These are phyloP conservation scores for Starmerella potacharoeniae DNA, from an alignment of 805 yeast genomes.

Conservation along the genomic window DNA sequence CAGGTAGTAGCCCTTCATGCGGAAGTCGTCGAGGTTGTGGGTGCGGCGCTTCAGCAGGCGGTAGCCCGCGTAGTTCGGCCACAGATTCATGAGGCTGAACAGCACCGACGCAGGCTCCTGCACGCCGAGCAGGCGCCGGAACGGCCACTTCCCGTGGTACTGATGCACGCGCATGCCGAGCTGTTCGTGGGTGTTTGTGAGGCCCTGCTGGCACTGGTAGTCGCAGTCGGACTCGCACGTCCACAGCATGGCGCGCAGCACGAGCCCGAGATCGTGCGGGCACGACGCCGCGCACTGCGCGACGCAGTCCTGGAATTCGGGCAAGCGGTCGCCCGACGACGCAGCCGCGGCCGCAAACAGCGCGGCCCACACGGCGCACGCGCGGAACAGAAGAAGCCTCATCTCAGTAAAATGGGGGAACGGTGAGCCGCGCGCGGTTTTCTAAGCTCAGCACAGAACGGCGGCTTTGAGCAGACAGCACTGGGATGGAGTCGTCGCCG, in stretches of 20 bases:
- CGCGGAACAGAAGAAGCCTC: background rate
- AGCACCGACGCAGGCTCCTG: constrained; percentile 77
- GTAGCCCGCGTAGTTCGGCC: constrained; percentile 46
- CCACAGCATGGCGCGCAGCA: constrained; percentile 49
- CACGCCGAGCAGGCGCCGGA: constrained; percentile 57
- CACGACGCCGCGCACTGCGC: constrained; percentile 31
- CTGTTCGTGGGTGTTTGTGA: constrained; percentile 45
- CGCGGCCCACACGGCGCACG: background rate
- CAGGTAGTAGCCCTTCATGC: constrained; percentile 30
- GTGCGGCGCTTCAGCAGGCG: constrained; percentile 29
- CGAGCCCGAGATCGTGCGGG: constrained; percentile 28
- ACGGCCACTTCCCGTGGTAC: constrained; percentile 98
- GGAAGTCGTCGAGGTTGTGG: constrained; percentile 22
- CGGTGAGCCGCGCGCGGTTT: too few relatives aligned
- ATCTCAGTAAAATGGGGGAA: too few relatives aligned
- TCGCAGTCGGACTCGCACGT: constrained; percentile 74
- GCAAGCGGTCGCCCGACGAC: constrained; percentile 43
- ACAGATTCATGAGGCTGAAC: constrained; percentile 61
- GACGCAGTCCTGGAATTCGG: constrained; percentile 39
- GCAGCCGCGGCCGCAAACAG: constrained; percentile 20
- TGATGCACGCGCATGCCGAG: constrained; percentile 52
- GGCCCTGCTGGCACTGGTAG: constrained; percentile 75
- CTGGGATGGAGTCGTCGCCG: too few relatives aligned
- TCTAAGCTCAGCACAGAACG: too few relatives aligned
- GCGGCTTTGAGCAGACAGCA: too few relatives aligned